These are phyloP conservation scores for Xenosphaeropsis pyriputrescens DNA, from an alignment of 2,329 filamentous ascomycete genomes.

Conservation along the genomic window DNA sequence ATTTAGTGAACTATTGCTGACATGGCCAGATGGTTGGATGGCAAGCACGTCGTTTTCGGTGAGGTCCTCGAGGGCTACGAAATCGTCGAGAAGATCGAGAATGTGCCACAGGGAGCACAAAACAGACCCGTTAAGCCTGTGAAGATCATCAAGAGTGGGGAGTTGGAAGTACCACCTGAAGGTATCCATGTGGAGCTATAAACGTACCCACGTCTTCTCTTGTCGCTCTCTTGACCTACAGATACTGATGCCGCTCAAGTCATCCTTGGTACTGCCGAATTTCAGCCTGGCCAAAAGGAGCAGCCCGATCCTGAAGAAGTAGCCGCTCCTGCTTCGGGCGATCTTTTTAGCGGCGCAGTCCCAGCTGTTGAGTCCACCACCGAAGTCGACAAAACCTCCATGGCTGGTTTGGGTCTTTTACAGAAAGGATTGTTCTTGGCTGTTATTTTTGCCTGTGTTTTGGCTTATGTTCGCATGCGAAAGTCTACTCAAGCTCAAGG, in stretches of 20 bases:
- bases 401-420: slow-evolving; percentile 24
- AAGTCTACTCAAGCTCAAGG: slow-evolving; percentile 16
- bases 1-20: slow-evolving; percentile 5
- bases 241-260: slow-evolving; percentile 5
- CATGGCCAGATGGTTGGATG: slow-evolving; percentile 57
- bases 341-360: too few species aligned
- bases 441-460: slow-evolving; percentile 30
- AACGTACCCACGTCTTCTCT: slow-evolving; percentile 22
- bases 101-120: slow-evolving; percentile 44
- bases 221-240: background rate
- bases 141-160: slow-evolving; percentile 73
- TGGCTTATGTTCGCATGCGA: slow-evolving; percentile 27
- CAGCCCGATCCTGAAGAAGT: background rate
- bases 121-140: slow-evolving; percentile 57
- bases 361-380: background rate
- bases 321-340: too few species aligned
- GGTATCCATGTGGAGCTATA: slow-evolving; percentile 88
- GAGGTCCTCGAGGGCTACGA: slow-evolving; percentile 81
- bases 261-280: slow-evolving; percentile 17
- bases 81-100: slow-evolving; percentile 65
- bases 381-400: slow-evolving; percentile 9
- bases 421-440: slow-evolving; percentile 36
- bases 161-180: slow-evolving; percentile 73
- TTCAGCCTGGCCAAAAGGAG: slow-evolving; percentile 14
- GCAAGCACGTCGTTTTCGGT: slow-evolving; percentile 75